phyloP scores from a whole-genome alignment of 2,329 filamentous ascomycete species.

The Fusarium illudens region DNA sequence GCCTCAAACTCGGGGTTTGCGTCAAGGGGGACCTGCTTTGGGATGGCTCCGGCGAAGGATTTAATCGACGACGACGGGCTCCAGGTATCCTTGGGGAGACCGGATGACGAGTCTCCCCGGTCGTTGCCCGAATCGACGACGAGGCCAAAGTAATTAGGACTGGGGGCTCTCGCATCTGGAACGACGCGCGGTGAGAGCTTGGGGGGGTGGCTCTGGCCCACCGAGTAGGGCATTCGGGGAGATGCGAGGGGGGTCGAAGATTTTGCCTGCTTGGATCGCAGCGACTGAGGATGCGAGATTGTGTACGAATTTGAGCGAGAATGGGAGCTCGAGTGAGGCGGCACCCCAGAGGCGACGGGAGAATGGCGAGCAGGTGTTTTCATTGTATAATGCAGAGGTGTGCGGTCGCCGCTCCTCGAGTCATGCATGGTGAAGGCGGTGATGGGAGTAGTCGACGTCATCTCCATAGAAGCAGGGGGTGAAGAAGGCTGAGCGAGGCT shows the following conservation, averaged over 20 bases:
- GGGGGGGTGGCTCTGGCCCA: conserved; percentile 63
- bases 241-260: conserved; percentile 62
- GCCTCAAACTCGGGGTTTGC: conserved; percentile 85
- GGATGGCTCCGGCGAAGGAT: conserved; percentile 73
- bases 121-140: conserved; percentile 69
- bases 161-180: conserved; percentile 60
- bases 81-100: conserved; percentile 76
- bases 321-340: conserved; percentile 39
- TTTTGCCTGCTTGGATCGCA: conserved; percentile 52
- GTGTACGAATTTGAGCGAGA: conserved; percentile 49
- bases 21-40: conserved; percentile 75
- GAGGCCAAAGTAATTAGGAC: conserved; percentile 89
- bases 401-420: conserved; percentile 47
- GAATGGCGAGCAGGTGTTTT: conserved; percentile 54
- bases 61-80: conserved; percentile 75
- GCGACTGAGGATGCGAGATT: conserved; percentile 53
- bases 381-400: conserved; percentile 55
- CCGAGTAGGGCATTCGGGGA: conserved; percentile 61
- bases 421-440: conserved; percentile 45
- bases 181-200: conserved; percentile 55
- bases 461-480: conserved; percentile 32
- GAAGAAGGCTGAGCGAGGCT: conserved; percentile 21
- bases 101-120: conserved; percentile 70
- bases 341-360: conserved; percentile 45
- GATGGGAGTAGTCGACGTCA: conserved; percentile 40